A percentile compares a stretch with the other conserved stretches of the same genome.
phyloP scores from a whole-genome alignment of 2,329 filamentous ascomycete genomes.

The Leptodontidium sp. region DNA sequence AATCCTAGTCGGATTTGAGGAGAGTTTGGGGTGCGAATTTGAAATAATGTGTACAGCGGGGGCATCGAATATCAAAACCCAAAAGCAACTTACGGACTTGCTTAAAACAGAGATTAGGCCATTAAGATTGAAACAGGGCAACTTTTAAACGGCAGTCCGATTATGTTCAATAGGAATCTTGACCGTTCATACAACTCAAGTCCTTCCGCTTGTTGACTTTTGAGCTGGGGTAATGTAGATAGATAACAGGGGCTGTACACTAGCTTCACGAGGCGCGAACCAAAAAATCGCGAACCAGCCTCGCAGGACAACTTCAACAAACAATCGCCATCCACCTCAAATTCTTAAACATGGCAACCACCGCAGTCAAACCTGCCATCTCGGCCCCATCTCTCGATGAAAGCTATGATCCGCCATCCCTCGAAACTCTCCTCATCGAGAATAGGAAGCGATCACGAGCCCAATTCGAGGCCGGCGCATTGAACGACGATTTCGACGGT shows the following conservation, averaged over 20 bases:
- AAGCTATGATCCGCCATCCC: conserved; percentile 37
- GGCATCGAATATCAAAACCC: too few species aligned
- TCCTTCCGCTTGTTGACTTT: neutral
- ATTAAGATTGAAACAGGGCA: too few species aligned
- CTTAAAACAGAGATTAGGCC: too few species aligned
- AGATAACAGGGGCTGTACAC: conserved; percentile 4
- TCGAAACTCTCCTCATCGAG: conserved; percentile 51
- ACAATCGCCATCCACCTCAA: neutral
- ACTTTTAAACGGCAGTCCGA: too few species aligned
- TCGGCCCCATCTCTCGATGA: conserved; percentile 10
- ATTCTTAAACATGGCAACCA: conserved; percentile 24
- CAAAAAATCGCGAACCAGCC: conserved; percentile 18
- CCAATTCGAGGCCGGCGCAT: conserved; percentile 48
- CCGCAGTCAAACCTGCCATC: conserved; percentile 13
- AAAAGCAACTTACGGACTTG: too few species aligned
- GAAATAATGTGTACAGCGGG: too few species aligned
- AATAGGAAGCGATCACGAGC: conserved; percentile 53
- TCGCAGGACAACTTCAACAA: conserved; percentile 19
- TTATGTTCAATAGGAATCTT: too few species aligned
- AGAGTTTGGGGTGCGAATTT: too few species aligned
- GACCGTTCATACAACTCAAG: too few species aligned
- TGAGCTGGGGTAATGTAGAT: conserved; percentile 1
- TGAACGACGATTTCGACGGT: conserved; percentile 37
- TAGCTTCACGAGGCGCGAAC: conserved; percentile 17
- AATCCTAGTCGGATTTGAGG: too few species aligned